Conservation (phyloP, 768 basidiomycete genomes). For the Cyathus striatus region DNA sequence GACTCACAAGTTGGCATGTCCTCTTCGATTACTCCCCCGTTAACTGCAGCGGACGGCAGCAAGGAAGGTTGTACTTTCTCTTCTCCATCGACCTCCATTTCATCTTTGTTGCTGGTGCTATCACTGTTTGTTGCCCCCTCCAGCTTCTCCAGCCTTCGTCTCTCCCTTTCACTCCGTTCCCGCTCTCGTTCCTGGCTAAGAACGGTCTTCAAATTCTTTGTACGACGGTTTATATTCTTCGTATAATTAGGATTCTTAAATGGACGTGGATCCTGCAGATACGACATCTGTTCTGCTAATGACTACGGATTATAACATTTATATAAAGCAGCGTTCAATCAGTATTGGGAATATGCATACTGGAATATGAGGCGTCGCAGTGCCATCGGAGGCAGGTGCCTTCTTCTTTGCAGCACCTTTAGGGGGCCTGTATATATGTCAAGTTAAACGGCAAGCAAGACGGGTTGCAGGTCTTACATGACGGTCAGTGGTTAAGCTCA, state of each 20-base stretch:
- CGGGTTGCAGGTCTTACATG: background rate
- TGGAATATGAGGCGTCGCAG: constrained; percentile 37
- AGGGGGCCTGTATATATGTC: constrained; percentile 33
- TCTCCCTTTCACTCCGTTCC: constrained; percentile 64
- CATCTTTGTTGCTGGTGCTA: no score
- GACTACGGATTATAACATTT: constrained; percentile 50
- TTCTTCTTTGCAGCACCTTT: constrained; percentile 38
- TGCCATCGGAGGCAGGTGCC: constrained; percentile 34
- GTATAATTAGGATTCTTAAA: constrained; percentile 74
- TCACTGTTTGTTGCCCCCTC: no score
- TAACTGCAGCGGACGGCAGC: no score
- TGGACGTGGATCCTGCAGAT: constrained; percentile 61
- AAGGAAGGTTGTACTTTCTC: no score
- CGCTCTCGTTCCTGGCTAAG: constrained; percentile 76
- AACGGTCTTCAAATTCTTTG: constrained; percentile 78
- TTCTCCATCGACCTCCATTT: constrained; percentile 54
- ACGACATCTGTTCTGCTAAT: constrained; percentile 71
- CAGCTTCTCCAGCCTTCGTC: constrained; percentile 40
- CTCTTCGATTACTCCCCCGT: constrained; percentile 41
- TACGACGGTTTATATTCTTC: constrained; percentile 66
- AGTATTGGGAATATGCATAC: constrained; percentile 15
- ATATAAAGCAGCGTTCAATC: background rate
- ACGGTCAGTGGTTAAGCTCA: background rate
- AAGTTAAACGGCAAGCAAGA: background rate
- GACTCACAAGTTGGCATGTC: constrained; percentile 69